Percentiles rank a stretch among this genome's conserved stretches.
phyloP scores from a whole-genome alignment of 2,329 filamentous ascomycete species.

The Knufia fluminis region DNA sequence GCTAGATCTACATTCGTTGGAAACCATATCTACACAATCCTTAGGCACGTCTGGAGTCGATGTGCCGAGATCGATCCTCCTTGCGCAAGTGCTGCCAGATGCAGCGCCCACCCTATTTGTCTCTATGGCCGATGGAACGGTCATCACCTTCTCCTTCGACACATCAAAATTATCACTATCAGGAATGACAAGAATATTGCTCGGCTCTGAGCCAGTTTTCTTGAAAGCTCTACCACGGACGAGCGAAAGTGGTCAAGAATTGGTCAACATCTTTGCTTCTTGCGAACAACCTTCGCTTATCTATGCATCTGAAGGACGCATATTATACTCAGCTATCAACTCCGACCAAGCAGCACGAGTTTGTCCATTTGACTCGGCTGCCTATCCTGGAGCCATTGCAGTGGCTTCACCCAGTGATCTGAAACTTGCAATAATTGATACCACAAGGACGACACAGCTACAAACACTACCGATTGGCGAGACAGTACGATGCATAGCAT shows the following conservation, averaged over 20 bases:
- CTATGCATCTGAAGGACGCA: constrained; percentile 75
- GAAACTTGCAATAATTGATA: constrained; percentile 72
- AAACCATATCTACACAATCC: constrained; percentile 55
- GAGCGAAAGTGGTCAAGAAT: constrained; percentile 36
- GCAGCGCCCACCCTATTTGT: constrained; percentile 72
- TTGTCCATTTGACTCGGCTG: constrained; percentile 70
- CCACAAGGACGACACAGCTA: constrained; percentile 78
- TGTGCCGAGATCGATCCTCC: constrained; percentile 70
- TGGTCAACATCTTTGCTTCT: constrained; percentile 80
- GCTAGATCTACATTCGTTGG: constrained; percentile 57
- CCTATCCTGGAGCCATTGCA: constrained; percentile 71
- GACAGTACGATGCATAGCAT: constrained; percentile 78
- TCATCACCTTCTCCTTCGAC: constrained; percentile 72
- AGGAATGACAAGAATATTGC: constrained; percentile 67
- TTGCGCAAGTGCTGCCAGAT: constrained; percentile 62
- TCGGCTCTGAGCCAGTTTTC: constrained; percentile 76
- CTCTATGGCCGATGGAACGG: constrained; percentile 84
- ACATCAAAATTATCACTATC: constrained; percentile 53
- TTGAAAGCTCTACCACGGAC: constrained; percentile 65
- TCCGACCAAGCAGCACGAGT: constrained; percentile 76
- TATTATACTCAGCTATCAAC: constrained; percentile 89
- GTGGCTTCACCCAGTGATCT: constrained; percentile 69
- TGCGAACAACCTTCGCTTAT: constrained; percentile 92
- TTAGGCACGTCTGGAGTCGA: constrained; percentile 60
- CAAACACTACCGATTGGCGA: constrained; percentile 68